Conservation (phyloP, 306 rosid genomes). For the Parietaria judaica region DNA sequence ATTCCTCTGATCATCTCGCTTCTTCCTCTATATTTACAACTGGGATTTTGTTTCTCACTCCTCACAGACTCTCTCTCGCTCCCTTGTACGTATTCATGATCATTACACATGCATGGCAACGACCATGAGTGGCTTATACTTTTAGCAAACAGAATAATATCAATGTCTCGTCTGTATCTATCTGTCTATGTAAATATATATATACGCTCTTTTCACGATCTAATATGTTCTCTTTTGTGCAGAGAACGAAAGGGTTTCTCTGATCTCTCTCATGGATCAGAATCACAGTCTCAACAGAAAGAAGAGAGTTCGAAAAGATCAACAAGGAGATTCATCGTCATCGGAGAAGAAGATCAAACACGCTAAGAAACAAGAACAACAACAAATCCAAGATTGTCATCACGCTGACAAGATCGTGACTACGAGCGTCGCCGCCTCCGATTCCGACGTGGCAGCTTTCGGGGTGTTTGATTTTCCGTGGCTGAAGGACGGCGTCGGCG, state of each 20-base stretch:
- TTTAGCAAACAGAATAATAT: too few species aligned
- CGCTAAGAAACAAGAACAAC: slow-evolving; percentile 37
- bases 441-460: slow-evolving; percentile 18
- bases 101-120: neutral
- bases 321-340: slow-evolving; percentile 5
- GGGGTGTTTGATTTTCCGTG: slow-evolving; percentile 93
- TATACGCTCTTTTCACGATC: neutral
- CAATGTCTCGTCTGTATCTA: too few species aligned
- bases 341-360: slow-evolving; percentile 8
- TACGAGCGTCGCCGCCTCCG: neutral
- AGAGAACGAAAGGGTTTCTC: neutral
- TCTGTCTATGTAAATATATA: too few species aligned
- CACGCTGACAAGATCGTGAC: neutral
- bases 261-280: slow-evolving; percentile 26
- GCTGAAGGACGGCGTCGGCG: slow-evolving; percentile 71
- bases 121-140: neutral
- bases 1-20: neutral
- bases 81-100: neutral
- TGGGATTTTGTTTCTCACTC: neutral
- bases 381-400: neutral
- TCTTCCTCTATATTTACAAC: neutral
- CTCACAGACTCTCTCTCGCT: too few species aligned
- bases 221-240: neutral
- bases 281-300: slow-evolving; percentile 26
- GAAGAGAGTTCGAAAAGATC: slow-evolving; percentile 16